Conservation (phyloP, 805 yeast species). For the Candida piceae region DNA sequence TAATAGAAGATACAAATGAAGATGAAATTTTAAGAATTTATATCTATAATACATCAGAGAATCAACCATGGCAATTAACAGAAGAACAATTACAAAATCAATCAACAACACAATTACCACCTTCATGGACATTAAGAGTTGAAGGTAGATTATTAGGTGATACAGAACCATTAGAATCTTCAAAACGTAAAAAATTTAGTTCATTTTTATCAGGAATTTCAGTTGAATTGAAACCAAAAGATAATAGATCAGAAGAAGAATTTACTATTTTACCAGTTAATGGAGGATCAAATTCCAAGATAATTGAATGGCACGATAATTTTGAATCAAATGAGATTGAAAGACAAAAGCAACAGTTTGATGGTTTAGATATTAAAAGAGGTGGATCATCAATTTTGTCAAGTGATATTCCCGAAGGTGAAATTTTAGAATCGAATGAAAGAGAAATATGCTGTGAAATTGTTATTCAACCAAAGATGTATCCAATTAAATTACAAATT, state of each 20-base stretch:
- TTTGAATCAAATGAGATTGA: constrained; percentile 27
- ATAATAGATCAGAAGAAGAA: constrained; percentile 21
- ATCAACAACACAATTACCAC: constrained; percentile 22
- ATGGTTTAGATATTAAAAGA: constrained; percentile 85
- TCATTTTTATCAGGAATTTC: constrained; percentile 79
- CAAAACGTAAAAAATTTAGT: constrained; percentile 59
- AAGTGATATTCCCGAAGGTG: constrained; percentile 20
- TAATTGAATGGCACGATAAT: constrained; percentile 90
- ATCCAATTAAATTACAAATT: constrained; percentile 60
- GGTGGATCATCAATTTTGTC: constrained; percentile 45
- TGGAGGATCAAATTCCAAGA: constrained; percentile 32
- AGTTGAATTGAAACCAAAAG: constrained; percentile 53
- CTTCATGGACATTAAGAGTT: constrained; percentile 79
- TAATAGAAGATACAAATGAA: constrained; percentile 36
- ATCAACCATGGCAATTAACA: constrained; percentile 79
- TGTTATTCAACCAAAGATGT: constrained; percentile 76
- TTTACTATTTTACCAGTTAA: constrained; percentile 17
- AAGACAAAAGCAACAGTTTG: constrained; percentile 49
- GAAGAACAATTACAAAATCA: constrained; percentile 14
- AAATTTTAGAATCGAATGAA: constrained; percentile 20
- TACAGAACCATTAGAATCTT: constrained; percentile 41
- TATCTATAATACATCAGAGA: constrained; percentile 73
- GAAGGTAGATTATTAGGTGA: constrained; percentile 73
- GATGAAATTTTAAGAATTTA: constrained; percentile 71
- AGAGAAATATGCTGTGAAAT: constrained; percentile 62